Percentiles rank a stretch among this genome's conserved stretches.
Evolutionary conservation across 805 yeast species (phyloP).

Genomic region (Ogataea philodendri): DNA sequence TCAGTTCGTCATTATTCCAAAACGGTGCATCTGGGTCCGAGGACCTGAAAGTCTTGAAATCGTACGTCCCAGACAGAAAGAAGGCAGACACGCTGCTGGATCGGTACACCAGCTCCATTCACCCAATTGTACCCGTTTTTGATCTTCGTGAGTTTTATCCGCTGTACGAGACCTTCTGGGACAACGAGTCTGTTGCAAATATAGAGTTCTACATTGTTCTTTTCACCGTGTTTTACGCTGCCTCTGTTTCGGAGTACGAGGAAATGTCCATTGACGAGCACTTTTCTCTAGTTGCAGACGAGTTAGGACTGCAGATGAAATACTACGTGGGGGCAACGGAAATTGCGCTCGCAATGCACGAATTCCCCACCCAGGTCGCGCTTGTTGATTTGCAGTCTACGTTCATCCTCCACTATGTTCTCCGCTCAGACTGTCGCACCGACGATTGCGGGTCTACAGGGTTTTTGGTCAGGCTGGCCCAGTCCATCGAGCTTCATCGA

Average conservation of each 20-base stretch:
- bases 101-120: slow-evolving; percentile 51
- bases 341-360: slow-evolving; percentile 47
- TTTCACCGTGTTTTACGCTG: slow-evolving; percentile 56
- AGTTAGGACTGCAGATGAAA: slow-evolving; percentile 44
- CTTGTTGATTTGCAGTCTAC: slow-evolving; percentile 37
- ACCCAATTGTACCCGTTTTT: slow-evolving; percentile 52
- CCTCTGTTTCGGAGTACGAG: slow-evolving; percentile 58
- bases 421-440: slow-evolving; percentile 57
- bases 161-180: slow-evolving; percentile 53
- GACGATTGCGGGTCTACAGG: slow-evolving; percentile 53
- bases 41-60: slow-evolving; percentile 30
- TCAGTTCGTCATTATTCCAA: slow-evolving; percentile 22
- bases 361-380: slow-evolving; percentile 48
- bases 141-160: slow-evolving; percentile 43
- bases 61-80: slow-evolving; percentile 45
- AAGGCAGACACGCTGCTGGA: slow-evolving; percentile 47
- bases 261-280: slow-evolving; percentile 46
- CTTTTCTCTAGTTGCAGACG: slow-evolving; percentile 22
- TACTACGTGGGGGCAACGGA: slow-evolving; percentile 47
- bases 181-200: slow-evolving; percentile 29
- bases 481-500: slow-evolving; percentile 53
- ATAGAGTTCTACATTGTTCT: slow-evolving; percentile 48
- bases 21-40: slow-evolving; percentile 24
- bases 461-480: slow-evolving; percentile 54
- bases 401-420: slow-evolving; percentile 46